Percentiles rank a stretch among this genome's conserved stretches.
These are phyloP conservation scores for Xanthoconium purpureum DNA, from an alignment of 768 basidiomycete genomes.

Conservation along the genomic window DNA sequence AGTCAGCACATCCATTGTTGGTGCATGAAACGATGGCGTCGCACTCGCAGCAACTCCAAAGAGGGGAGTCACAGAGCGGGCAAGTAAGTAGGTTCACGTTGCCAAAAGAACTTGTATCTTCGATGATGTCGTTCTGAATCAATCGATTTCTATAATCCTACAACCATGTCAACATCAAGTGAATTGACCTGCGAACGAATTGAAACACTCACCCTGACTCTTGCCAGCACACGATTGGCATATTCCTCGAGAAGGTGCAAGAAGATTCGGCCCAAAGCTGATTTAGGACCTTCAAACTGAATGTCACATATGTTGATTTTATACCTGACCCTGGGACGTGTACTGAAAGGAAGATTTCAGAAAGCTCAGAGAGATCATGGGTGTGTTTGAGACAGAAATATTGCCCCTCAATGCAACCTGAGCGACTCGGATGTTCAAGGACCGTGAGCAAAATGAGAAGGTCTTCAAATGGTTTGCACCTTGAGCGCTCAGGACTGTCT, in stretches of 20 bases:
- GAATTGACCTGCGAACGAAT: neutral
- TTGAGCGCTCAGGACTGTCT: neutral
- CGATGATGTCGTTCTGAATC: neutral
- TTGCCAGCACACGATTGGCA: neutral
- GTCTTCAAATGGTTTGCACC: neutral
- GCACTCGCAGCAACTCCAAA: neutral
- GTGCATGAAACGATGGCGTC: neutral
- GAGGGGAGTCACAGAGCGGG: neutral
- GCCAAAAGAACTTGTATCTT: neutral
- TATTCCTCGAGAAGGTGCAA: neutral
- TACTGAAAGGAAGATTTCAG: neutral
- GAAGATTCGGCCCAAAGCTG: neutral
- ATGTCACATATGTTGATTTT: neutral
- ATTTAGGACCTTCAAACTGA: too few relatives aligned
- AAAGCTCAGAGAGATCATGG: neutral
- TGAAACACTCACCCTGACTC: neutral
- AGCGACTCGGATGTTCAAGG: too few relatives aligned
- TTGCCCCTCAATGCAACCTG: too few relatives aligned
- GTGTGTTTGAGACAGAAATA: neutral
- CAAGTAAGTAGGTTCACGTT: conserved; percentile 1
- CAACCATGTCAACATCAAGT: neutral
- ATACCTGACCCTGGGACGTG: neutral
- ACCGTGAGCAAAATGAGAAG: neutral
- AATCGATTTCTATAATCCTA: neutral
- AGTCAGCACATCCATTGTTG: neutral